Base-by-base conservation (phyloP, 768 basidiomycete species). In the Zangia roseola region DNA sequence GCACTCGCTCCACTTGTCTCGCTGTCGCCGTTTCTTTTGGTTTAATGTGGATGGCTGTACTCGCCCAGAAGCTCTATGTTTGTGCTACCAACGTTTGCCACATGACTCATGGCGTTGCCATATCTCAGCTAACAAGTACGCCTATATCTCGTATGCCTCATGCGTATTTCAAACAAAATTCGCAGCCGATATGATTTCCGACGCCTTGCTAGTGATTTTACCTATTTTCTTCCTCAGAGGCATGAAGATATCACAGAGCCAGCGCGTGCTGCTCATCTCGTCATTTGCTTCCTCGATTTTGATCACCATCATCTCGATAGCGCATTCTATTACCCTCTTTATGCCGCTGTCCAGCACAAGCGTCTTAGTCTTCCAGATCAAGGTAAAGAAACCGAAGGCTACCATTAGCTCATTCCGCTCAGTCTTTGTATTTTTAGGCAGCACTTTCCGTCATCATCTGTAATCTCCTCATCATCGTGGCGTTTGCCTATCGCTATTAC, bases 281-380 rank as follows among this genome's bases (percentile, higher is more conserved):
- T 56, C 54, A 14, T 63, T 68, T 45, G 30, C 57, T 26, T 52
- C 50, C 24, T 57, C 59, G 21, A 45, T 63, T n/a, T 35, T 52
- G 28, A 63, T 66, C 41, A 55, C 57, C 31, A 21, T 55, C 7
- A 20, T 54, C 43, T 54, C 55, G 3, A 43, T 60, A 20, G 39
- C 37, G 2, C 56, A 61, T 13, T 46, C 46, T 4, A 10, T 53
- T 26, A 9, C 30, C 24, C 50, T 63, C 10, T 53, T 56, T n/a
- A 17, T 28, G 4, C 49, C 57, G 4, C 7, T 30, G 10, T 43
- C 35, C 9, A n/a, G 16, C 2, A 4, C 4, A 14, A 42, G 38
- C n/a, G 28, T 56, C 26, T 26, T 68, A 25, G 9, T 56, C 3
- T 20, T 26, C 19, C 47, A 62, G 26, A 20, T 64, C 47, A 62